phyloP scores from a whole-genome alignment of 345 rosid genomes.

The Mercurialis annua region DNA sequence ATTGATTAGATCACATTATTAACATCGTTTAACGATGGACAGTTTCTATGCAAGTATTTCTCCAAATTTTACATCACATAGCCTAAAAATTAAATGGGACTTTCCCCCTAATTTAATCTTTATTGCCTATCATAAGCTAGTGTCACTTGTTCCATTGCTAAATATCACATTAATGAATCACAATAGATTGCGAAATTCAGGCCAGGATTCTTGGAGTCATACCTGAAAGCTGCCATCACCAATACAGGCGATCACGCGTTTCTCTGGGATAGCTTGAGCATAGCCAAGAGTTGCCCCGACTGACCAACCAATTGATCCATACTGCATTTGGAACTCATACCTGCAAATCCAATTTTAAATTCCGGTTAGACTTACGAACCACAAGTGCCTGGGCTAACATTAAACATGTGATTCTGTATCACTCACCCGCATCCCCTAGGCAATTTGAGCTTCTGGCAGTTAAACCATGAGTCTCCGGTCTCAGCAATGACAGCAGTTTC shows the following conservation, averaged over 20 bases:
- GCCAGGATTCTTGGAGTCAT: neutral
- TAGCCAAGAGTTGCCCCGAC: constrained; percentile 84
- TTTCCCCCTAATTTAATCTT: too few species aligned
- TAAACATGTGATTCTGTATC: neutral
- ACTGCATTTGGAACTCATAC: constrained; percentile 88
- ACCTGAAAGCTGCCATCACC: constrained; percentile 95
- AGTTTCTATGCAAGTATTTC: too few species aligned
- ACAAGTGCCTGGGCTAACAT: too few species aligned
- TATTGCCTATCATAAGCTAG: too few species aligned
- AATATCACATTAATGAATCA: too few species aligned
- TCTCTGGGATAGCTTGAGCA: constrained; percentile 69
- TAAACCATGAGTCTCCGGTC: constrained; percentile 89
- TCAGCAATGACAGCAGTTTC: constrained; percentile 77
- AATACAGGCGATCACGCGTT: constrained; percentile 73
- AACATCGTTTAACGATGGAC: too few species aligned
- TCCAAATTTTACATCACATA: too few species aligned
- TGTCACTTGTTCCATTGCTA: too few species aligned
- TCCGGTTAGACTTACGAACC: neutral
- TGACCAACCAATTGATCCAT: constrained; percentile 89
- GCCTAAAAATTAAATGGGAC: too few species aligned
- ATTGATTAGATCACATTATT: neutral
- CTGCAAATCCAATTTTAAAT: constrained; percentile 28
- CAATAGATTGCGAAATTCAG: neutral
- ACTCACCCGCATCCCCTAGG: constrained; percentile 73
- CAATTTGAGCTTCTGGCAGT: constrained; percentile 76